Percentiles rank a stretch among this genome's conserved stretches.
These are phyloP conservation scores for Sphaerobolus stellatus DNA, from an alignment of 1,284 basidiomycete species.

Conservation along the genomic window DNA sequence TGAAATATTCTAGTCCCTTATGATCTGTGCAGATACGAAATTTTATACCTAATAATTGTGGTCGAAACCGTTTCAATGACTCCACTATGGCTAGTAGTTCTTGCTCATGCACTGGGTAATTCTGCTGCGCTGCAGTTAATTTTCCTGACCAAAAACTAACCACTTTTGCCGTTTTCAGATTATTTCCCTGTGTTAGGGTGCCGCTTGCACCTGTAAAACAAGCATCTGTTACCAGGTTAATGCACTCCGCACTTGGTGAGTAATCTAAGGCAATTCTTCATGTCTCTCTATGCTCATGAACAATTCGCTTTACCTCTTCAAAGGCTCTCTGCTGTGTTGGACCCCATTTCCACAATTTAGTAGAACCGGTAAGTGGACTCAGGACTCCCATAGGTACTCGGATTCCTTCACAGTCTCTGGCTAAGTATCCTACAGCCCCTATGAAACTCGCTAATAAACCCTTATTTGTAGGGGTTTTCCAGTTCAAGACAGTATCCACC, in stretches of 20 bases:
- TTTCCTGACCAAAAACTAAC: slow-evolving; percentile 30
- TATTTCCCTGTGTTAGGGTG: slow-evolving; percentile 22
- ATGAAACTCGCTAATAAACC: slow-evolving; percentile 24
- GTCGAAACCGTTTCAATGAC: slow-evolving; percentile 19
- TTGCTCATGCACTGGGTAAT: slow-evolving; percentile 29
- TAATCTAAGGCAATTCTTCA: slow-evolving; percentile 24
- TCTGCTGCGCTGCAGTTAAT: slow-evolving; percentile 30
- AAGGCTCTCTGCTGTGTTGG: slow-evolving; percentile 29
- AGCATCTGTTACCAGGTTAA: slow-evolving; percentile 24
- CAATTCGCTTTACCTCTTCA: slow-evolving; percentile 25
- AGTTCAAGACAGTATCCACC: slow-evolving; percentile 26
- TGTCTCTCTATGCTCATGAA: slow-evolving; percentile 20
- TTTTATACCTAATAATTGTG: slow-evolving; percentile 26
- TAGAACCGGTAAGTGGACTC: slow-evolving; percentile 14
- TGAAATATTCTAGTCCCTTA: slow-evolving; percentile 29
- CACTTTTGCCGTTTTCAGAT: slow-evolving; percentile 17
- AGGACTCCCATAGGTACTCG: slow-evolving; percentile 24
- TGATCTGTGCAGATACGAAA: slow-evolving; percentile 38
- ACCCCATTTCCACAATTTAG: slow-evolving; percentile 21
- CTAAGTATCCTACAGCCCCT: slow-evolving; percentile 26
- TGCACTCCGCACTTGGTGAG: slow-evolving; percentile 15
- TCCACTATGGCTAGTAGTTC: slow-evolving; percentile 27
- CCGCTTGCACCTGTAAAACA: slow-evolving; percentile 21
- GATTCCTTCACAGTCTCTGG: slow-evolving; percentile 18
- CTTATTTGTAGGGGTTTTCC: slow-evolving; percentile 18